Evolutionary conservation across 768 basidiomycete species (phyloP).

Genomic region (Agaricus subrufescens): DNA sequence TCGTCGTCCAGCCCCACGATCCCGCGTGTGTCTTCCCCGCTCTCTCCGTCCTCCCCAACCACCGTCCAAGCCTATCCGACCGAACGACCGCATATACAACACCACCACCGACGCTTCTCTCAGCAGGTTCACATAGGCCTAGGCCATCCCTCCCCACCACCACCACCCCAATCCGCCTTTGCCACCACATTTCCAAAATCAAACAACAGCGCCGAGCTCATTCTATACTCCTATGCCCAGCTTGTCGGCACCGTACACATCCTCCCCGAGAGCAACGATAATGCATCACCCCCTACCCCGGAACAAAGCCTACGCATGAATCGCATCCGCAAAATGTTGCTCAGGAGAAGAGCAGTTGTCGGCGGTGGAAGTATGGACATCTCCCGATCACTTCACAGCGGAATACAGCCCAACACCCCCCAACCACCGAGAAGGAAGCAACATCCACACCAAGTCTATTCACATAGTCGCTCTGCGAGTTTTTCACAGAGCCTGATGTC

Average conservation of each 20-base stretch:
- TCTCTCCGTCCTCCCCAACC: conserved; percentile 18
- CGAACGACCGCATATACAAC: background rate
- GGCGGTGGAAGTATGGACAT: conserved; percentile 85
- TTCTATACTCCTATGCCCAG: conserved; percentile 85
- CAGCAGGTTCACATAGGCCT: conserved; percentile 35
- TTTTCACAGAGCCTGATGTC: conserved; percentile 11
- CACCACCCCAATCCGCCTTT: conserved; percentile 34
- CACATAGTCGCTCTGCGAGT: conserved; percentile 5
- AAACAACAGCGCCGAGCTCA: conserved; percentile 48
- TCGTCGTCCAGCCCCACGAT: too few relatives aligned
- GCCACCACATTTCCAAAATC: conserved; percentile 40
- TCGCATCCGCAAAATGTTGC: conserved; percentile 44
- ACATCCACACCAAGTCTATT: background rate
- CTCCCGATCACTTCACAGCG: conserved; percentile 33
- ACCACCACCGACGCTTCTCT: conserved; percentile 11
- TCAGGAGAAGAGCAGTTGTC: conserved; percentile 34
- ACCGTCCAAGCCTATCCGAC: conserved; percentile 24
- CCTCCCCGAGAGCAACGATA: conserved; percentile 28
- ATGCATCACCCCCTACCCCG: conserved; percentile 30
- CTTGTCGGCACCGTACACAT: conserved; percentile 65
- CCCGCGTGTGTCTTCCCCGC: conserved; percentile 24
- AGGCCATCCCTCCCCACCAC: conserved; percentile 35
- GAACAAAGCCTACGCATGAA: conserved; percentile 44
- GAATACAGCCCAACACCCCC: background rate
- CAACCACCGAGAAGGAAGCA: background rate